These are phyloP conservation scores for Solanum hybrid DNA, from an alignment of 305 asterid genomes.

Conservation along the genomic window DNA sequence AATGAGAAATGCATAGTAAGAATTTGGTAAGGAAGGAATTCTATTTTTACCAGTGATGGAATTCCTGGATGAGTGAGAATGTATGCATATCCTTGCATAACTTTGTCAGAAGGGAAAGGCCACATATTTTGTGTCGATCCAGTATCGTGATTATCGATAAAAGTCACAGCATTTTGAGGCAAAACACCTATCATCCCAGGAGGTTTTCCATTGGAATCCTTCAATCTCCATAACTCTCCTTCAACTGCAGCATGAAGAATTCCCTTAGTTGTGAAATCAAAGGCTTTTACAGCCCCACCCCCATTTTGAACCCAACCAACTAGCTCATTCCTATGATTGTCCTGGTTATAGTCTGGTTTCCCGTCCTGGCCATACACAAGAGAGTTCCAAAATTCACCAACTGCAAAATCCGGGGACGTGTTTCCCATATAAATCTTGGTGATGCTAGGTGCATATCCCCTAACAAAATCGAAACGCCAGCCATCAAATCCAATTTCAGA, in stretches of 20 bases:
- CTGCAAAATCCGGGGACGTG: constrained; percentile 58
- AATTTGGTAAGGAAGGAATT: not conserved
- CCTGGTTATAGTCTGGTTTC: constrained; percentile 28
- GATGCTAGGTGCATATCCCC: constrained; percentile 48
- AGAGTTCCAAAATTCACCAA: constrained; percentile 39
- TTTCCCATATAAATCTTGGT: constrained; percentile 48
- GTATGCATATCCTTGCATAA: constrained; percentile 70
- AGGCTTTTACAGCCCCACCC: constrained; percentile 49
- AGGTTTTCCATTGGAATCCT: constrained; percentile 44
- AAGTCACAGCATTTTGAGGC: constrained; percentile 65
- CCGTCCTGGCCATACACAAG: not conserved
- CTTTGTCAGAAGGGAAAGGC: constrained; percentile 80
- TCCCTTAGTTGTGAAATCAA: constrained; percentile 81
- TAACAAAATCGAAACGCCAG: constrained; percentile 69
- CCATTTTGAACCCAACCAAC: constrained; percentile 37
- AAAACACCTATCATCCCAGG: constrained; percentile 67
- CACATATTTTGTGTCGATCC: constrained; percentile 56
- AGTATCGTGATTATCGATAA: constrained; percentile 81
- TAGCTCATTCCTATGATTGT: constrained; percentile 42
- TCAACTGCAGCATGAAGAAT: constrained; percentile 64
- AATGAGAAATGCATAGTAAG: not conserved
- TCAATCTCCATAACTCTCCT: constrained; percentile 75
- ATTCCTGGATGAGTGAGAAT: constrained; percentile 85
- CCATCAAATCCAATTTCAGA: constrained; percentile 64
- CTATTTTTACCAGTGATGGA: constrained; percentile 41